Percentiles rank a stretch among this genome's conserved stretches.
phyloP scores from a whole-genome alignment of 345 rosid genomes.

The Eucalyptus victrix region DNA sequence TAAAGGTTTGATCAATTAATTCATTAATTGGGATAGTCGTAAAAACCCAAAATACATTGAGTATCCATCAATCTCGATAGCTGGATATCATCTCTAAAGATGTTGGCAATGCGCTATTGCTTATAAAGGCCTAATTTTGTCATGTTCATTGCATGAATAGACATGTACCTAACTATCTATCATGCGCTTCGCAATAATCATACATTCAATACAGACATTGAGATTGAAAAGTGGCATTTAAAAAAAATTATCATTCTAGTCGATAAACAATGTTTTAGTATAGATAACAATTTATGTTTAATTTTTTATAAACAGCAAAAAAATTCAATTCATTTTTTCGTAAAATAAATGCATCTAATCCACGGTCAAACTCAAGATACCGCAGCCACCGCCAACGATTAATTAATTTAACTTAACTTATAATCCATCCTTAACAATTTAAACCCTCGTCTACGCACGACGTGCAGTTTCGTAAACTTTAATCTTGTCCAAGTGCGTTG shows the following conservation, averaged over 20 bases:
- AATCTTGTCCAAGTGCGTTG: background rate
- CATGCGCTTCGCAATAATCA: rapidly evolving
- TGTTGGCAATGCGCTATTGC: rapidly evolving
- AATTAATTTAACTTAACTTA: background rate
- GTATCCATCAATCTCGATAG: rapidly evolving
- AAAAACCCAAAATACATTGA: background rate
- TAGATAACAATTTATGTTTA: background rate
- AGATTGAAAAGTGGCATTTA: background rate
- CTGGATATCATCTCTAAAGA: rapidly evolving
- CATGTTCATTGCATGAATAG: background rate
- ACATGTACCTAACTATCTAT: background rate
- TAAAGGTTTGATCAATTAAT: background rate
- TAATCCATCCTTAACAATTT: background rate
- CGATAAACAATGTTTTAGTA: rapidly evolving
- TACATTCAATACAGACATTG: background rate
- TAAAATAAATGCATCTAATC: rapidly evolving
- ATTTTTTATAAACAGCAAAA: background rate
- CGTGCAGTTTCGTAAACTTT: background rate
- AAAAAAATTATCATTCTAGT: background rate
- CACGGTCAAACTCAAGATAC: background rate
- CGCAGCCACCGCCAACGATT: background rate
- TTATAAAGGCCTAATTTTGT: background rate
- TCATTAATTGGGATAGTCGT: rapidly evolving
- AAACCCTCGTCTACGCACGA: background rate
- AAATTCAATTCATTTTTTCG: background rate